Evolutionary conservation across 2,329 filamentous ascomycete genomes (phyloP).

Genomic region (Cyclaneusma minus): DNA sequence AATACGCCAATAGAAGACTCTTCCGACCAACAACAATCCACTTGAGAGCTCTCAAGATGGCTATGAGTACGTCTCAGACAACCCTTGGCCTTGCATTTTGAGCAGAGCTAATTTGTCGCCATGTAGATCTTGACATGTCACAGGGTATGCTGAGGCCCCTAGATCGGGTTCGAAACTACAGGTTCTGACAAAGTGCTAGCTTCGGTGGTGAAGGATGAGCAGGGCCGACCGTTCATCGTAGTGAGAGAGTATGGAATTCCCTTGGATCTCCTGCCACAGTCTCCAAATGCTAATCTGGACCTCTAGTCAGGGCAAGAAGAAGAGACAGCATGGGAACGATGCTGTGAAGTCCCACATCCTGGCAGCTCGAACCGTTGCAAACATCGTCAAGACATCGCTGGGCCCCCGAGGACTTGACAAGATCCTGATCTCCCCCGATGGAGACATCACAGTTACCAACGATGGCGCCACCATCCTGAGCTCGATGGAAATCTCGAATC

Average conservation of each 20-base stretch:
- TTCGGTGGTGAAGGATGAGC: constrained; percentile 85
- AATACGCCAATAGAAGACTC: too few species aligned
- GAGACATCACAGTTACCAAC: constrained; percentile 98
- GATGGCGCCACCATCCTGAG: constrained; percentile 94
- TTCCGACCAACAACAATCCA: too few species aligned
- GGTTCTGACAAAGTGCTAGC: constrained; percentile 23
- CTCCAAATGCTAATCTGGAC: constrained; percentile 8
- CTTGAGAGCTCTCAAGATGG: constrained; percentile 30
- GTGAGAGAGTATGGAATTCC: constrained; percentile 70
- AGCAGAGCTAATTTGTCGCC: constrained; percentile 11
- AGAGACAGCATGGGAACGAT: constrained; percentile 89
- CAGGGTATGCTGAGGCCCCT: constrained; percentile 71
- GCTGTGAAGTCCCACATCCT: constrained; percentile 98
- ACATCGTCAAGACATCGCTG: constrained; percentile 93
- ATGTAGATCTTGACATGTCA: constrained; percentile 63
- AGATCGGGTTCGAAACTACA: not conserved
- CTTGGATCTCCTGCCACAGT: not conserved
- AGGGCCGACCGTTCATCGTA: constrained; percentile 92
- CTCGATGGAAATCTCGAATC: constrained; percentile 98
- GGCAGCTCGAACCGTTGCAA: constrained; percentile 87
- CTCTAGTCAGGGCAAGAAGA: constrained; percentile 85
- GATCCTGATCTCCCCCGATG: constrained; percentile 95
- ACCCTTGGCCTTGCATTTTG: constrained; percentile 7
- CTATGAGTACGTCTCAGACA: constrained; percentile 36
- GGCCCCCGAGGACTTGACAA: constrained; percentile 95